Evolutionary conservation across 2,329 filamentous ascomycete genomes (phyloP).

Genomic region (Tothia fuscella): DNA sequence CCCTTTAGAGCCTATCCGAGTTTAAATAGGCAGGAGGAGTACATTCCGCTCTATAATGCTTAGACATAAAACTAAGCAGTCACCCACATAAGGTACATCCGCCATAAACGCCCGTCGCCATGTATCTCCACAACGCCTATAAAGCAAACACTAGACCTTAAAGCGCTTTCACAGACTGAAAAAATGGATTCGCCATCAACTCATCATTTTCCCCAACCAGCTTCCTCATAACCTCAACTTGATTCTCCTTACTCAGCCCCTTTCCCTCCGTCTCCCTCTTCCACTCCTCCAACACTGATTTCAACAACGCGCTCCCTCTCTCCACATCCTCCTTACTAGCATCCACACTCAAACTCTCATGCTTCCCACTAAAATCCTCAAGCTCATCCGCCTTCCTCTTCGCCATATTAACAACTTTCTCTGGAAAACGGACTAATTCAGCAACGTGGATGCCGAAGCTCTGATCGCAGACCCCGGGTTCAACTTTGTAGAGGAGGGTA

Average conservation of each 20-base stretch:
- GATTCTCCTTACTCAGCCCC: constrained; percentile 50
- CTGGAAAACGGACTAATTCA: constrained; percentile 88
- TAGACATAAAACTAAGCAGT: too few species aligned
- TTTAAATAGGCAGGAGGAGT: too few species aligned
- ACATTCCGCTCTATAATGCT: too few species aligned
- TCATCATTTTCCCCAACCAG: constrained; percentile 63
- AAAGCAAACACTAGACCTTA: constrained; percentile 16
- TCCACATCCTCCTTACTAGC: constrained; percentile 81
- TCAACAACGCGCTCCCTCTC: constrained; percentile 73
- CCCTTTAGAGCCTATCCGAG: too few species aligned
- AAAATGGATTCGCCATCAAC: constrained; percentile 53
- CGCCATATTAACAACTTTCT: constrained; percentile 98
- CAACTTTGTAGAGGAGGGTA: constrained; percentile 91
- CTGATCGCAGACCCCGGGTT: constrained; percentile 90
- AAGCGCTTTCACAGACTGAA: constrained; percentile 43
- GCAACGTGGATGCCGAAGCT: constrained; percentile 98
- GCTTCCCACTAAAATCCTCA: constrained; percentile 82
- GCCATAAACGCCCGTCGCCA: too few species aligned
- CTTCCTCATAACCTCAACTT: constrained; percentile 66
- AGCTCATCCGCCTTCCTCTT: constrained; percentile 96
- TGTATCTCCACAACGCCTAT: too few species aligned
- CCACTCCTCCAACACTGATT: constrained; percentile 74
- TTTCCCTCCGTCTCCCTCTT: constrained; percentile 60
- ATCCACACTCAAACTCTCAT: constrained; percentile 42
- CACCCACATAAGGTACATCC: too few species aligned